Evolutionary conservation across 495 filamentous ascomycete species (phyloP), one percentile per base, ranked within the genome.

Genomic region (Cercophora newfieldiana): DNA sequence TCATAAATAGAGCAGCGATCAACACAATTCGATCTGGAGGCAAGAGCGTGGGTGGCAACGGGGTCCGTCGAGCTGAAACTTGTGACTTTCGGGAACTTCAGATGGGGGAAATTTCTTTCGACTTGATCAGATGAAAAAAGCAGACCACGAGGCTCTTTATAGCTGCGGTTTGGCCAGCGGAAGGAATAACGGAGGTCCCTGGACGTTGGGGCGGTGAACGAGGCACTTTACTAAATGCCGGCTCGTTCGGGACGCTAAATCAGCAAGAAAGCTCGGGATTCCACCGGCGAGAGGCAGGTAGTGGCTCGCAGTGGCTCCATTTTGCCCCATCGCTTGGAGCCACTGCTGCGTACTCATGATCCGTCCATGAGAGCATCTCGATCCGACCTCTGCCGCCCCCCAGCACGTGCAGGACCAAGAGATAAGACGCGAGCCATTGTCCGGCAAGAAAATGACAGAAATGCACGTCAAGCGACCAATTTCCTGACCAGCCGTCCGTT

Each of bases 1-100:
- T 72, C 72, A 21, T 71, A 65, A 69, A 83, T 71, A 65, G 70
- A 83, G 81, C 78, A 50, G 79, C 82, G 82, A 84, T 85, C 83
- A 72, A 54, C 19, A 64, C 63, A 66, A 67, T 37, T 66, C 48
- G 63, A 47, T 69, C 30, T 44, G 57, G 50, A n/a, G 56, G 67
- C 66, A 31, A 63, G 53, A 65, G 61, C 56, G 59, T 58, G 55
- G 54, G 49, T 59, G 33, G 47, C 10, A 12, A 33, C 5, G 48
- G 28, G n/a, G 29, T 30, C 51, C 26, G 16, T 57, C 10, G 26
- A 57, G 50, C 24, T 53, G 50, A 57, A 57, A 28, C 54, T 7
- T 24, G 26, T 57, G 54, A 57, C 12, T 44, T 8, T 14, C 37
- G 18, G n/a, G n/a, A 57, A 26, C 4, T 5, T 57, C 26, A 29